Evolutionary conservation across 441 rosid genomes (phyloP).

Genomic region (Arabidopsis lyrata): DNA sequence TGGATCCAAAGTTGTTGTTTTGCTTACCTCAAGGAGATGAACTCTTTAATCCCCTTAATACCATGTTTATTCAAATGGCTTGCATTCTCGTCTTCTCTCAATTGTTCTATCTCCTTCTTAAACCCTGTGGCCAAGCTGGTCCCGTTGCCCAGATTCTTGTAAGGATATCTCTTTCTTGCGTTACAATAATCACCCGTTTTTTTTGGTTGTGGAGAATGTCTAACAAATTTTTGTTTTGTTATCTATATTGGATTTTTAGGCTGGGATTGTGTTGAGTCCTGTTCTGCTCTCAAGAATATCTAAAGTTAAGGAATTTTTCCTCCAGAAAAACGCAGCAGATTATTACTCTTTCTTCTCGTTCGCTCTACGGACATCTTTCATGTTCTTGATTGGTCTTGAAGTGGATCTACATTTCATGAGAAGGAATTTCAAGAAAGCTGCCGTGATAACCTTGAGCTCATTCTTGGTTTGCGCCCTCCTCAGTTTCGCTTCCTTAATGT

Average conservation of each 20-base stretch:
- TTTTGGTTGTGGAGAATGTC: not conserved
- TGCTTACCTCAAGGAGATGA: slow-evolving; percentile 46
- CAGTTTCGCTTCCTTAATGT: slow-evolving; percentile 43
- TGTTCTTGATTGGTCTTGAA: slow-evolving; percentile 88
- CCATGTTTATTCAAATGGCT: slow-evolving; percentile 59
- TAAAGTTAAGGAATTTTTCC: slow-evolving; percentile 47
- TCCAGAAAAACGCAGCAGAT: slow-evolving; percentile 60
- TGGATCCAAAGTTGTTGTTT: slow-evolving; percentile 46
- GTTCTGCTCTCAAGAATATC: slow-evolving; percentile 18
- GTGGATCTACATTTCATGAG: slow-evolving; percentile 61
- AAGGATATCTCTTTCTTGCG: slow-evolving; percentile 18
- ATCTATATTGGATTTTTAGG: not conserved
- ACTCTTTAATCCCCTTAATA: slow-evolving; percentile 63
- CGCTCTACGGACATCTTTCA: slow-evolving; percentile 65
- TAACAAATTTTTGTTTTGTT: not conserved
- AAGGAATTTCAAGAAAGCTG: slow-evolving; percentile 55
- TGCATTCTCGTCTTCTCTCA: slow-evolving; percentile 78
- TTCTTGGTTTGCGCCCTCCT: slow-evolving; percentile 35
- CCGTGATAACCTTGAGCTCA: slow-evolving; percentile 59
- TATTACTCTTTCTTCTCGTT: slow-evolving; percentile 60
- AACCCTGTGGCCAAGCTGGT: slow-evolving; percentile 78
- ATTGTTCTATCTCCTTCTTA: slow-evolving; percentile 66
- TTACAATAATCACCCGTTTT: not conserved
- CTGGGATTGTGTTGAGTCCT: slow-evolving; percentile 27
- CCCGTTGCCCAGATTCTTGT: slow-evolving; percentile 80